Conservation (phyloP, 345 rosid species). For the Acer yangbiense region DNA sequence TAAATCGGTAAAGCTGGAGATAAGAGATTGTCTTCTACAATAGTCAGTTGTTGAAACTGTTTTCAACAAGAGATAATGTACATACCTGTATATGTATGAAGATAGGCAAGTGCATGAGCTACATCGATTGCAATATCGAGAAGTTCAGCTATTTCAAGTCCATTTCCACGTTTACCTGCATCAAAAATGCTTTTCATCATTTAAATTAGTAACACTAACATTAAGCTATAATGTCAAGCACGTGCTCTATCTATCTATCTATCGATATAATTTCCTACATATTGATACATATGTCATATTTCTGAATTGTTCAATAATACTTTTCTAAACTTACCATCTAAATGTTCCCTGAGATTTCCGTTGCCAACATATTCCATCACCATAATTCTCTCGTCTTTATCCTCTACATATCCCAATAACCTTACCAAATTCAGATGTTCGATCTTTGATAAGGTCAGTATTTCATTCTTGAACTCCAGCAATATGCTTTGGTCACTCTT, state of each 20-base stretch:
- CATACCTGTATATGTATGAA: constrained; percentile 82
- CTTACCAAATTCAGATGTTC: constrained; percentile 89
- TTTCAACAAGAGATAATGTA: neutral
- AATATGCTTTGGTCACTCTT: constrained; percentile 42
- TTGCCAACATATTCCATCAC: constrained; percentile 79
- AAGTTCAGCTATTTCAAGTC: constrained; percentile 75
- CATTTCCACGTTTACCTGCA: constrained; percentile 63
- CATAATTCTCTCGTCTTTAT: constrained; percentile 64
- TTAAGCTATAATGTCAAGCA: neutral
- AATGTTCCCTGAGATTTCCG: constrained; percentile 83
- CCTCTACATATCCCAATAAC: constrained; percentile 74
- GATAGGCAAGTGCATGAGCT: constrained; percentile 90
- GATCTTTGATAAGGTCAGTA: constrained; percentile 76
- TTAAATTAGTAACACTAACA: neutral
- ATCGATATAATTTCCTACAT: neutral
- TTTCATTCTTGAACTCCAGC: constrained; percentile 82
- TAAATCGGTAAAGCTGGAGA: neutral
- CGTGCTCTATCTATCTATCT: neutral
- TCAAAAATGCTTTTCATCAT: constrained; percentile 9
- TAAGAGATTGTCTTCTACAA: neutral
- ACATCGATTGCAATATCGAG: constrained; percentile 91
- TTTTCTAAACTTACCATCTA: constrained; percentile 64
- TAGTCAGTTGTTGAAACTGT: neutral
- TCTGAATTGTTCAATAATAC: neutral
- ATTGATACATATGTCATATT: neutral